phyloP scores from a whole-genome alignment of 129 eudicot genomes.

The Helichrysum umbraculigerum region DNA sequence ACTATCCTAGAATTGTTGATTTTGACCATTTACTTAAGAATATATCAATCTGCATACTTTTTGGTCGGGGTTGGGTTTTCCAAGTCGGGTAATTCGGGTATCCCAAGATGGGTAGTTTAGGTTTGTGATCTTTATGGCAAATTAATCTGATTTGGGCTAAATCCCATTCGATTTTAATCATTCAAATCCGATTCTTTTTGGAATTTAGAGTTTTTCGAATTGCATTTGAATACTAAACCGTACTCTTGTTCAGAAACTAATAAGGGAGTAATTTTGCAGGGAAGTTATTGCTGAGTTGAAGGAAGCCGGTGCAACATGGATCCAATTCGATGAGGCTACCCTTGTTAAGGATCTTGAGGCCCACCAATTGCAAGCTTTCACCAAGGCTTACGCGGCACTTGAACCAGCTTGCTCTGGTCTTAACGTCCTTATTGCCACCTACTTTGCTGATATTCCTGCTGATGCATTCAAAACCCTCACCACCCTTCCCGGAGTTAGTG shows the following conservation, averaged over 20 bases:
- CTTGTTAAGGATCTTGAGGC: conserved; percentile 87
- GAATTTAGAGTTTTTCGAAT: too few relatives aligned
- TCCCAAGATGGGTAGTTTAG: too few relatives aligned
- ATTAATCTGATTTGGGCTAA: too few relatives aligned
- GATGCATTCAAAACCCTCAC: conserved; percentile 73
- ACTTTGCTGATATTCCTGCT: conserved; percentile 84
- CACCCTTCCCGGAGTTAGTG: conserved; percentile 63
- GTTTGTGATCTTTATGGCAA: too few relatives aligned
- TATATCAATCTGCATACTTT: too few relatives aligned
- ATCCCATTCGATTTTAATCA: too few relatives aligned
- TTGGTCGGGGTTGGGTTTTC: too few relatives aligned
- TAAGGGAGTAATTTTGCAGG: conserved; percentile 40
- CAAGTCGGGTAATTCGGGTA: too few relatives aligned
- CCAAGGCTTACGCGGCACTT: conserved; percentile 66
- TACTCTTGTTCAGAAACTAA: background rate
- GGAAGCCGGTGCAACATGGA: conserved; percentile 94
- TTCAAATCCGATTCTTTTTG: too few relatives aligned
- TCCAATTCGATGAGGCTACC: conserved; percentile 90
- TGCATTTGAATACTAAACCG: background rate
- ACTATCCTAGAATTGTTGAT: too few relatives aligned
- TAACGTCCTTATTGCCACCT: conserved; percentile 72
- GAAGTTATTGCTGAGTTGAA: conserved; percentile 87
- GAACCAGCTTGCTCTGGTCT: conserved; percentile 74
- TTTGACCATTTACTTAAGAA: too few relatives aligned
- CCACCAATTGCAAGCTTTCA: conserved; percentile 74